These are phyloP conservation scores for Cadophora gregata DNA, from an alignment of 2,329 filamentous ascomycete genomes.

Conservation along the genomic window DNA sequence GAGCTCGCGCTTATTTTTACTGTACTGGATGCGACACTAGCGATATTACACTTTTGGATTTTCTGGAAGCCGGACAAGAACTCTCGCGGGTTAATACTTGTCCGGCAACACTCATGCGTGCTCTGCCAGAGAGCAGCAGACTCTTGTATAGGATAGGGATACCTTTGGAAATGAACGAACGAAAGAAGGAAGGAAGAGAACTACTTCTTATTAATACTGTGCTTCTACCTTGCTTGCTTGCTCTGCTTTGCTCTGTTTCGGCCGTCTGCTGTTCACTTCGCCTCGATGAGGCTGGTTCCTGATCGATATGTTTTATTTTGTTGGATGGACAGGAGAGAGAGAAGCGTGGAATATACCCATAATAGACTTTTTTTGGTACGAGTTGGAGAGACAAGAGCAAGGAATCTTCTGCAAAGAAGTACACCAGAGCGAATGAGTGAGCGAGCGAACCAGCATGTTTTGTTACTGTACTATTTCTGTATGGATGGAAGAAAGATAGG, in stretches of 20 bases:
- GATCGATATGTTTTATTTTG: slow-evolving; percentile 17
- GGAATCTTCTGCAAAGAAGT: slow-evolving; percentile 29
- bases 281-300: slow-evolving; percentile 27
- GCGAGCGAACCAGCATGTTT: neutral
- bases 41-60: slow-evolving; percentile 21
- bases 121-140: neutral
- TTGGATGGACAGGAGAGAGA: slow-evolving; percentile 10
- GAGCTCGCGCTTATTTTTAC: slow-evolving; percentile 10
- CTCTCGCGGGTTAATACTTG: slow-evolving; percentile 30
- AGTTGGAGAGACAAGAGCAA: slow-evolving; percentile 4
- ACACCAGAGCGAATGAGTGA: neutral
- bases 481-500: neutral
- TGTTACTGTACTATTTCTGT: slow-evolving; percentile 4
- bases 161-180: slow-evolving; percentile 5
- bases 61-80: slow-evolving; percentile 22
- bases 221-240: slow-evolving; percentile 17
- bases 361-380: slow-evolving; percentile 29
- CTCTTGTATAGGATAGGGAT: slow-evolving; percentile 36
- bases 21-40: slow-evolving; percentile 1
- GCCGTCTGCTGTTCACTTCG: slow-evolving; percentile 12
- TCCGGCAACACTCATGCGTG: neutral
- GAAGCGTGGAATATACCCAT: slow-evolving; percentile 30
- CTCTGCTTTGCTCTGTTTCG: slow-evolving; percentile 15
- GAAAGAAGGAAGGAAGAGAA: slow-evolving; percentile 16
- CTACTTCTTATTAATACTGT: slow-evolving; percentile 11